phyloP scores from a whole-genome alignment of 441 rosid species.

The Populus hybrid region DNA sequence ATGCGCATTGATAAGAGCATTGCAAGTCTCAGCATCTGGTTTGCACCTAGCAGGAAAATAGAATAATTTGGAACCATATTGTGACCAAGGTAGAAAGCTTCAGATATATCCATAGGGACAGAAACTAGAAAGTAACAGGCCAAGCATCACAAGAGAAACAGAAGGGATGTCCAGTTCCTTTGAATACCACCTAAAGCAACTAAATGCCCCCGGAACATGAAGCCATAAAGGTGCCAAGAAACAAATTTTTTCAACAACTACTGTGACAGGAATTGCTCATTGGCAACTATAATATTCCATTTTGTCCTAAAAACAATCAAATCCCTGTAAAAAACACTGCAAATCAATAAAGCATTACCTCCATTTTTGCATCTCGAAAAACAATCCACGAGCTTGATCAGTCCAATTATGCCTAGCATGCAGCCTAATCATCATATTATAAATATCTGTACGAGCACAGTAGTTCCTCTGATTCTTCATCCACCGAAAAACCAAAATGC shows the following conservation, averaged over 20 bases:
- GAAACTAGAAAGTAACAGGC: not conserved
- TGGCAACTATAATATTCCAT: not conserved
- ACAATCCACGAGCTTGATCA: conserved; percentile 90
- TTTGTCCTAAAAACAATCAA: not conserved
- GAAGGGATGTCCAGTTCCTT: not conserved
- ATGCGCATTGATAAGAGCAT: conserved; percentile 87
- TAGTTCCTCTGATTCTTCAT: conserved; percentile 83
- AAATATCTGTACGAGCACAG: conserved; percentile 73
- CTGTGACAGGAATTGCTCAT: not conserved
- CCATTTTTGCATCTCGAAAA: conserved; percentile 96
- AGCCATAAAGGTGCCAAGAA: too few species aligned
- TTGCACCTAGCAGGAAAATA: conserved; percentile 56
- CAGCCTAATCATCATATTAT: conserved; percentile 86
- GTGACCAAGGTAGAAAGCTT: not conserved
- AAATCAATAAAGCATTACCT: conserved; percentile 35
- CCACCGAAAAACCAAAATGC: conserved; percentile 65
- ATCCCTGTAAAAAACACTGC: not conserved
- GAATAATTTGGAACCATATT: not conserved
- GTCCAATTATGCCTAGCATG: conserved; percentile 68
- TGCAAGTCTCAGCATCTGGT: conserved; percentile 82
- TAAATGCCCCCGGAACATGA: too few species aligned
- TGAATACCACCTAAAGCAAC: not conserved
- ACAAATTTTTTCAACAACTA: not conserved
- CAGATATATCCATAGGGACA: not conserved
- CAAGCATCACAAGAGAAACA: not conserved